These are phyloP conservation scores for Colletotrichum phormii DNA, from an alignment of 2,329 filamentous ascomycete species.

Conservation along the genomic window DNA sequence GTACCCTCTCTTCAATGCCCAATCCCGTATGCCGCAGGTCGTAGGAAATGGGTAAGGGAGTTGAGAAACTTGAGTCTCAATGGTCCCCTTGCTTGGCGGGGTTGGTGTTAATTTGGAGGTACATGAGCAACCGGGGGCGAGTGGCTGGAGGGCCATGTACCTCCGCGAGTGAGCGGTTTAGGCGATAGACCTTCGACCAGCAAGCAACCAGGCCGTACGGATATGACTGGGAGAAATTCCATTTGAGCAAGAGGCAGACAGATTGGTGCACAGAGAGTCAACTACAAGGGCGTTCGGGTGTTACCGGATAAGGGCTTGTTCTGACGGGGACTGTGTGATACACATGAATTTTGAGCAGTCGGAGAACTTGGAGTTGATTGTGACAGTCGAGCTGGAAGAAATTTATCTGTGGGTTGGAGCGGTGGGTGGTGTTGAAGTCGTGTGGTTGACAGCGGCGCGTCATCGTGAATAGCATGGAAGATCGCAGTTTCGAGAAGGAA, in stretches of 20 bases:
- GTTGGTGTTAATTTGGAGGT: neutral
- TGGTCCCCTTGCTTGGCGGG: constrained; percentile 10
- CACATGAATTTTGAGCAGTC: constrained; percentile 31
- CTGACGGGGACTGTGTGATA: constrained; percentile 40
- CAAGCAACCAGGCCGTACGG: neutral
- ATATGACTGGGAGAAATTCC: neutral
- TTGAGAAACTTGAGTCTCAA: neutral
- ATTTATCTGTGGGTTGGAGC: neutral
- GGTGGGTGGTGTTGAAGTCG: neutral
- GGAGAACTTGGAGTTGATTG: neutral
- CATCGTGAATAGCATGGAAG: constrained; percentile 28
- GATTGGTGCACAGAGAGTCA: constrained; percentile 25
- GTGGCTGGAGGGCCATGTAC: constrained; percentile 10
- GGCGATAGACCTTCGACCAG: constrained; percentile 1
- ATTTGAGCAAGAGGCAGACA: constrained; percentile 3
- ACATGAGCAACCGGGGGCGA: neutral
- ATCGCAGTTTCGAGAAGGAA: constrained; percentile 1
- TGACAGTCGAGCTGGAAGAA: neutral
- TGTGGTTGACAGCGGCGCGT: constrained; percentile 6
- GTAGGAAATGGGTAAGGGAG: neutral
- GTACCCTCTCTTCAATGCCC: neutral
- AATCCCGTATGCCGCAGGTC: neutral
- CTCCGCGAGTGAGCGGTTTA: constrained; percentile 19
- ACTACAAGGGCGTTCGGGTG: constrained; percentile 26
- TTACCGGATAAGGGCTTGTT: constrained; percentile 38